Base-by-base conservation (phyloP, 495 filamentous ascomycete species). In the Hamigera avellanea region DNA sequence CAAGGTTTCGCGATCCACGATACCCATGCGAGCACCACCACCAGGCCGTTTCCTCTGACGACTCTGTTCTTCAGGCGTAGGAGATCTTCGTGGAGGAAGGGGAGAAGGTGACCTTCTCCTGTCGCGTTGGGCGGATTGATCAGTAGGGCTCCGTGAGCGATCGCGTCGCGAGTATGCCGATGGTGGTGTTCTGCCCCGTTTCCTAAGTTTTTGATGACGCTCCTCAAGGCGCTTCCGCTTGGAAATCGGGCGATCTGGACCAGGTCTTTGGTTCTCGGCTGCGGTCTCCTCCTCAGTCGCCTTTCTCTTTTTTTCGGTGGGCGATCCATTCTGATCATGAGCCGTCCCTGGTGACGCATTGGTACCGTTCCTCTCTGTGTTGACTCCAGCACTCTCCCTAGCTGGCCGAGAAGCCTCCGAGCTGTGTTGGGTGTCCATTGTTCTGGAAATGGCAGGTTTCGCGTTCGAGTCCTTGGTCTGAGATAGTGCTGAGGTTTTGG, bases 31-130 rank as follows among this genome's bases (percentile, higher is more conserved):
- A 4, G 86, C 72, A 32, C 82, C 78, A 41, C 76, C 81, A 12
- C 88, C 88, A 8, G 91, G 91, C 13, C 86, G 77, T 61, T 95
- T 95, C 26, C 81, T 81, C 49, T 82, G 81, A 14, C 81, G 77
- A 6, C 78, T 37, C 31, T 55, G 51, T 28, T 56, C 52, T 32
- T 68, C 62, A 7, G 62, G 62, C 7, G 59, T 56, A 8, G 59
- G 61, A 2, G 62, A 64, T 27, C 62, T 57, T 26, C 44, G 53
- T 21, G 45, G 57, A 2, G 61, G 39, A 1, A 44, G 26, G 6
- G 64, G 59, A 12, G 64, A 66, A 5, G 47, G 53, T 26, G 62
- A 66, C 30, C 62, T 49, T 26, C 13, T 34, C 13, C 46, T 46
- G 25, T 55, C 48, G 14, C 53, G 50, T 16, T 21, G 27, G n/a